Evolutionary conservation across 768 basidiomycete genomes (phyloP), one percentile per base, ranked within the genome.

Genomic region (Chalciporus chontae): DNA sequence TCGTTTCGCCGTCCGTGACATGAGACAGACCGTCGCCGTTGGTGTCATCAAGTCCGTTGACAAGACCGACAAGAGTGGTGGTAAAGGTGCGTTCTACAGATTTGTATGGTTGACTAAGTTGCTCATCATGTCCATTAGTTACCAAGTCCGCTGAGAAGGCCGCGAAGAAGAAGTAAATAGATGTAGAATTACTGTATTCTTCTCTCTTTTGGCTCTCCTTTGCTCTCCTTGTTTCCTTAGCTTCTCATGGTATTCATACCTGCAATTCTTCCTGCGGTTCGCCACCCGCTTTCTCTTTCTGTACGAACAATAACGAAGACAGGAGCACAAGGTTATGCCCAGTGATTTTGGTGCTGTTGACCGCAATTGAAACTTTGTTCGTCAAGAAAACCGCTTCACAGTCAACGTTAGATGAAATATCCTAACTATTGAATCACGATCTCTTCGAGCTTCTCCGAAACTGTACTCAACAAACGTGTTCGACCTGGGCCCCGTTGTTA

Each of bases 1-100:
- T 80, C 94, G 95, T 72, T 95, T 95, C 77, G 94, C 94, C 66
- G 94, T 96, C 72, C 94, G 94, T 86, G 94, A 96, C 81, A 96
- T 97, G 94, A 88, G 94, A 73, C 94, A 97, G 78, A 96, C 95
- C 56, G 95, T 99, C 57, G 94, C 94, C 59, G 94, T 96, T 65
- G 94, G 94, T 75, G 89, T 97, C 78, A 96, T 98, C 83, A 97
- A 97, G 80, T 83, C 84, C 54, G 94, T 96, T 57, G 94, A 96
- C 47, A 95, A 94, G 85, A 81, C 91, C 59, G 93, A 94, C 51
- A 94, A 91, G 74, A 62, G 76, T 66, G 77, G 81, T 64, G 93
- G 94, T 63, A 95, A 95, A 83, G 83, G 85, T 86, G 62, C 68
- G 50, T 76, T 71, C 14, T 11, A 24, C 39, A 29, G 9, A 2